Conservation (phyloP, 257 asterid genomes). For the Prunella vulgaris region DNA sequence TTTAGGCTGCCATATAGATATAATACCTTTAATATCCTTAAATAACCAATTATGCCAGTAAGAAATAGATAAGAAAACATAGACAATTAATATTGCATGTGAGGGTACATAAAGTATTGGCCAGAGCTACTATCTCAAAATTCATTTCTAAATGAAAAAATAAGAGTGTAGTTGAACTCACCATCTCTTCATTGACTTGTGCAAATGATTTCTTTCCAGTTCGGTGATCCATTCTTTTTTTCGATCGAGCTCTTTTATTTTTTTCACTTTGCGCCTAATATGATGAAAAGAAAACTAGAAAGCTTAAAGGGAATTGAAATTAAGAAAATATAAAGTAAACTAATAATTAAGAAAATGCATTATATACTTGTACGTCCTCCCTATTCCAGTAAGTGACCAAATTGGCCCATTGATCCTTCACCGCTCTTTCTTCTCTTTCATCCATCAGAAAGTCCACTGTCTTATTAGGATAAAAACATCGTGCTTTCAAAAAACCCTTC, state of each 20-base stretch:
- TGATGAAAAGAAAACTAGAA: too few species aligned
- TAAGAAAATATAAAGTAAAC: background rate
- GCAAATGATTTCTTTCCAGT: slow-evolving; percentile 11
- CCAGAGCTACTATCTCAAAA: too few species aligned
- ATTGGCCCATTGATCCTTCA: slow-evolving; percentile 8
- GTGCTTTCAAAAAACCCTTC: background rate
- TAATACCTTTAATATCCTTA: too few species aligned
- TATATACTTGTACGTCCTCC: background rate
- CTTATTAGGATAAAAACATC: background rate
- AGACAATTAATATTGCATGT: too few species aligned
- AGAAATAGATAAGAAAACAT: too few species aligned
- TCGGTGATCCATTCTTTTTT: background rate
- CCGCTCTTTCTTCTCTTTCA: background rate
- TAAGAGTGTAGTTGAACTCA: background rate
- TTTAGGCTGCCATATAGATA: too few species aligned
- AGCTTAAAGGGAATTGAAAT: background rate
- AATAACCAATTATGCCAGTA: too few species aligned
- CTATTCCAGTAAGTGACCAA: slow-evolving; percentile 4
- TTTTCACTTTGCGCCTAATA: background rate
- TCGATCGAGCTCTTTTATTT: background rate
- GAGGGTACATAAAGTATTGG: too few species aligned
- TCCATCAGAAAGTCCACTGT: background rate
- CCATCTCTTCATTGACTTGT: background rate
- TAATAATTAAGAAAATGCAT: background rate
- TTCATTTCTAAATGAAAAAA: background rate